These are phyloP conservation scores for Golubevia sp. DNA, from an alignment of 1,284 basidiomycete genomes.

Conservation along the genomic window DNA sequence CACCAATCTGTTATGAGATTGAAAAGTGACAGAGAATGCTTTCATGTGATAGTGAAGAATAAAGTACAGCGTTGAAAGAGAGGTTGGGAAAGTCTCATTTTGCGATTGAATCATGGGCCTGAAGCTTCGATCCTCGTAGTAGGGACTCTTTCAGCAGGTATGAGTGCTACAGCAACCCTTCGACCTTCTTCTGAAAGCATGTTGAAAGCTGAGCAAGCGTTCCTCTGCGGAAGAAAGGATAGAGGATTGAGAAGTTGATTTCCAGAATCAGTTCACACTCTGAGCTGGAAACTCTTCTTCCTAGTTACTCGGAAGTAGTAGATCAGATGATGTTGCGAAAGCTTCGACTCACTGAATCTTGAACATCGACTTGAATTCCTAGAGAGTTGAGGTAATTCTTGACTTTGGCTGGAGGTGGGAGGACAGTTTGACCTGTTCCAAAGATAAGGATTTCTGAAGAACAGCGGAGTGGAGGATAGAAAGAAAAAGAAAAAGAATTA, in stretches of 20 bases:
- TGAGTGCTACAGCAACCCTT: constrained; percentile 82
- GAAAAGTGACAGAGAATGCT: no score
- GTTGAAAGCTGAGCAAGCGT: constrained; percentile 93
- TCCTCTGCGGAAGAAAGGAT: constrained; percentile 67
- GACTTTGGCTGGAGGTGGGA: constrained; percentile 74
- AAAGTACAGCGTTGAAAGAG: no score
- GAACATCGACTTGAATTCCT: constrained; percentile 89
- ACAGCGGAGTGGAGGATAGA: not conserved
- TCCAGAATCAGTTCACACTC: not conserved
- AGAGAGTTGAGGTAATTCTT: constrained; percentile 73
- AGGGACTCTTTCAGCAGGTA: no score
- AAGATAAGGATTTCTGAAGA: constrained; percentile 80
- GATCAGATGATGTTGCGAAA: not conserved
- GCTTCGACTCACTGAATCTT: constrained; percentile 77
- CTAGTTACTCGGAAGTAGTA: not conserved
- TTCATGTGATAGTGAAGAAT: no score
- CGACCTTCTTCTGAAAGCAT: constrained; percentile 88
- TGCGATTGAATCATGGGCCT: no score
- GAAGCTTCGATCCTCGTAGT: no score
- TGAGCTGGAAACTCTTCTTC: not conserved
- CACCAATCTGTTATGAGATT: no score
- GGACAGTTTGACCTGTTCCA: constrained; percentile 78
- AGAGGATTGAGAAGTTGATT: not conserved
- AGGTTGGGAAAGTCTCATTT: no score
- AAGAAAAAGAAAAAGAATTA: not conserved